A percentile compares a stretch with the other conserved stretches of the same genome.
phyloP scores from a whole-genome alignment of 441 rosid species.

The Mallotus repandus region DNA sequence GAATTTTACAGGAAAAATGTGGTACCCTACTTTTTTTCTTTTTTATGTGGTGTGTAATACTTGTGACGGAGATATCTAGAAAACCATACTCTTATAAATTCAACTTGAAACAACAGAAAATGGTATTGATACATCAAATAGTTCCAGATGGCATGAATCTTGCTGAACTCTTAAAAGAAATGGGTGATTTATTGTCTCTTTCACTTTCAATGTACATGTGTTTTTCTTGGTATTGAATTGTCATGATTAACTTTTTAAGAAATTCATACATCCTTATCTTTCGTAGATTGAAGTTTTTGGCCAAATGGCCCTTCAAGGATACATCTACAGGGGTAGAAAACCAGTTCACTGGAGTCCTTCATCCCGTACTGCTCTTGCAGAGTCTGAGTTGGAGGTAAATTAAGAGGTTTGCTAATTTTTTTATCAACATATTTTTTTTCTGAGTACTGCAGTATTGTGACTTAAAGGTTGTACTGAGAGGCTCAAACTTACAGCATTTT shows the following conservation, averaged over 20 bases:
- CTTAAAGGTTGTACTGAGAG: neutral
- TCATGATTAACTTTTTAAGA: slow-evolving; percentile 13
- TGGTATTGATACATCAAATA: neutral
- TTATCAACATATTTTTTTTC: neutral
- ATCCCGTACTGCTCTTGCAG: slow-evolving; percentile 98
- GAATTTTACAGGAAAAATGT: slow-evolving; percentile 11
- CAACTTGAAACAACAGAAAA: slow-evolving; percentile 15
- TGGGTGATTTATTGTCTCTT: neutral
- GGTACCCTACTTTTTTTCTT: neutral
- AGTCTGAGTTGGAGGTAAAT: slow-evolving; percentile 96
- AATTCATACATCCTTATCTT: slow-evolving; percentile 21
- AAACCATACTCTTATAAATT: neutral
- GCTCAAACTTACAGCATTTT: slow-evolving; percentile 4
- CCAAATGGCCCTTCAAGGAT: slow-evolving; percentile 85
- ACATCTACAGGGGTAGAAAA: slow-evolving; percentile 91
- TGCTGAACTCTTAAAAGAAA: neutral
- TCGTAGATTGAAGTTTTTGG: slow-evolving; percentile 90
- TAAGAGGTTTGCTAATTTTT: slow-evolving; percentile 5
- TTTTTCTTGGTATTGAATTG: slow-evolving; percentile 5
- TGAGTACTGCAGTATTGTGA: neutral
- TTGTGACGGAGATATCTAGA: neutral
- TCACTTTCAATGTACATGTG: neutral
- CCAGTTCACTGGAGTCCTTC: slow-evolving; percentile 99
- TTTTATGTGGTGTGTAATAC: neutral
- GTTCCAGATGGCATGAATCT: neutral